These are phyloP conservation scores for Sporodiniella umbellata DNA, from an alignment of 371 early-diverging fungal genomes.

Conservation along the genomic window DNA sequence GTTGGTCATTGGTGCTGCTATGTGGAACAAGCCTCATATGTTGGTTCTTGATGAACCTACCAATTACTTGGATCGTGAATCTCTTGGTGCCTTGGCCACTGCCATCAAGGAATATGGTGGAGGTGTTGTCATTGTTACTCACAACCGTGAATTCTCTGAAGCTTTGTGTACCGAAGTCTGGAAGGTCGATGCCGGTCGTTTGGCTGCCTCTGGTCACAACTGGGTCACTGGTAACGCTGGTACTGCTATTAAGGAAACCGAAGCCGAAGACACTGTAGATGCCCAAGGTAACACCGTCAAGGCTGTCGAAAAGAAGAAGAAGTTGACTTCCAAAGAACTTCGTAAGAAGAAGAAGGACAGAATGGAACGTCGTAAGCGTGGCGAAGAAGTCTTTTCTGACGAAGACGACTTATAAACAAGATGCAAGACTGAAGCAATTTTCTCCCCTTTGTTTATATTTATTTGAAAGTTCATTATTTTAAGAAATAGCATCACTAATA, in stretches of 20 bases:
- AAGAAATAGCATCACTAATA: neutral
- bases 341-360: constrained; percentile 55
- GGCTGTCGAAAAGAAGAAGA: constrained; percentile 45
- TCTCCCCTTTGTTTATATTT: neutral
- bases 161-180: constrained; percentile 69
- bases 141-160: constrained; percentile 71
- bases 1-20: constrained; percentile 80
- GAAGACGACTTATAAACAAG: constrained; percentile 40
- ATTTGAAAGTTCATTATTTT: neutral
- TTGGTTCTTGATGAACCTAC: constrained; percentile 90
- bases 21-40: constrained; percentile 85
- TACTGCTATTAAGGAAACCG: constrained; percentile 35
- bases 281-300: constrained; percentile 48
- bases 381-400: constrained; percentile 44
- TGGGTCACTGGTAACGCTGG: constrained; percentile 48
- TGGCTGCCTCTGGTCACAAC: constrained; percentile 50
- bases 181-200: constrained; percentile 68
- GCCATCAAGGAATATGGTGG: constrained; percentile 70
- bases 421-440: no score
- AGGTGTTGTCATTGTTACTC: constrained; percentile 74
- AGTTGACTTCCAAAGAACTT: constrained; percentile 45
- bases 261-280: constrained; percentile 40
- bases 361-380: constrained; percentile 52
- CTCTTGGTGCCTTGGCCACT: constrained; percentile 67
- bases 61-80: constrained; percentile 78